Percentiles rank a stretch among this genome's conserved stretches.
These are phyloP conservation scores for Solanum lycopersicoides DNA, from an alignment of 257 asterid genomes.

Conservation along the genomic window DNA sequence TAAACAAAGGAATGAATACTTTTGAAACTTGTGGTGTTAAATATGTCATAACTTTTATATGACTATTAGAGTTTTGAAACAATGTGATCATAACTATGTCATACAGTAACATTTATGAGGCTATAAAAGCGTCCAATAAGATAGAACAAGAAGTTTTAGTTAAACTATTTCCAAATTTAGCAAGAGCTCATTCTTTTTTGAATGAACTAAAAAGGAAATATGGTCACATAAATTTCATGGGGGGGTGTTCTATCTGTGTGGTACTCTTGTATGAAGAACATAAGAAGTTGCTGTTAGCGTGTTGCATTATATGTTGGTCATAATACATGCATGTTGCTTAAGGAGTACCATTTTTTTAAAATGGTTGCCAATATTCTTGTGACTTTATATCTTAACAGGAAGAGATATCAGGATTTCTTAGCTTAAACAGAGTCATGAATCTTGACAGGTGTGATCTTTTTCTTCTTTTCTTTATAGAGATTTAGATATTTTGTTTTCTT, in stretches of 20 bases:
- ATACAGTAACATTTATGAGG: background rate
- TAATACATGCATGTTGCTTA: background rate
- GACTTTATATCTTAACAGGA: constrained; percentile 31
- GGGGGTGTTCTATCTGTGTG: background rate
- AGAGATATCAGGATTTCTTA: constrained; percentile 77
- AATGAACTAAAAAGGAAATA: background rate
- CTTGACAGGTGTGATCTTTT: constrained; percentile 52
- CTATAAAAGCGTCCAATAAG: background rate
- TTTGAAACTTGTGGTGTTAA: background rate
- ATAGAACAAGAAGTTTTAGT: background rate
- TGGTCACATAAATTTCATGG: background rate
- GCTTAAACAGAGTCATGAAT: constrained; percentile 90
- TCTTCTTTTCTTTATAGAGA: background rate
- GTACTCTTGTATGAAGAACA: background rate
- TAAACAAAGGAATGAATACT: background rate
- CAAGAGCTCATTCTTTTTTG: background rate
- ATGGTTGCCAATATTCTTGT: background rate
- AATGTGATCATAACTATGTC: background rate
- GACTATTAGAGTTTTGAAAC: background rate
- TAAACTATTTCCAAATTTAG: background rate
- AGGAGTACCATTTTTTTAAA: background rate
- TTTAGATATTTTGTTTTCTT: background rate
- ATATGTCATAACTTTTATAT: background rate
- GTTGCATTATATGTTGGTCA: background rate
- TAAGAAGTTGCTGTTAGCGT: background rate